These are phyloP conservation scores for Teunomyces pallodes DNA, from an alignment of 805 yeast species.

Conservation along the genomic window DNA sequence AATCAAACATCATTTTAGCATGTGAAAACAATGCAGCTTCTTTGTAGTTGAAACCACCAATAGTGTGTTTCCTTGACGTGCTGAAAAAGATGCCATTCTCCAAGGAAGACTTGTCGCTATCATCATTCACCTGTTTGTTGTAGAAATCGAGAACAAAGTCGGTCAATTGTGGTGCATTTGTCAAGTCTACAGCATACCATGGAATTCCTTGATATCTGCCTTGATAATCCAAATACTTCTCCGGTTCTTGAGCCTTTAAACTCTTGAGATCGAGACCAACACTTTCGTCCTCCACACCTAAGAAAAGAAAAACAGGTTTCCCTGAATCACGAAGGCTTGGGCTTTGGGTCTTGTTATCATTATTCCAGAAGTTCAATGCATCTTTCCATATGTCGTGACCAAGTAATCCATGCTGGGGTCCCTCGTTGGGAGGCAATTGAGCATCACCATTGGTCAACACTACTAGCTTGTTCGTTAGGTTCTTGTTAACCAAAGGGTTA, in stretches of 20 bases:
- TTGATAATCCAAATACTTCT: constrained; percentile 41
- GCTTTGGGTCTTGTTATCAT: constrained; percentile 32
- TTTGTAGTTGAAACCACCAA: constrained; percentile 26
- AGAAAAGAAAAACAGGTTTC: constrained; percentile 40
- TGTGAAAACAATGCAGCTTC: constrained; percentile 76
- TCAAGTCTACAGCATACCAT: constrained; percentile 59
- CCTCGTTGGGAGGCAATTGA: constrained; percentile 22
- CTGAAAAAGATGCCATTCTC: constrained; percentile 25
- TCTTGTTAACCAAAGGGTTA: constrained; percentile 32
- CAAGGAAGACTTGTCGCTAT: background rate
- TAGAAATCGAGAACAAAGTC: constrained; percentile 29
- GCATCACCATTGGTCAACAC: constrained; percentile 34
- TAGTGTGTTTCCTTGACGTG: constrained; percentile 34
- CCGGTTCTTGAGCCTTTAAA: constrained; percentile 22
- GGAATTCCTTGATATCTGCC: constrained; percentile 60
- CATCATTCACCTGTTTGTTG: constrained; percentile 15
- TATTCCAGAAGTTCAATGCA: constrained; percentile 20
- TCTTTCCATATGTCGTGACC: constrained; percentile 11
- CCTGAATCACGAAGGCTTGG: constrained; percentile 37
- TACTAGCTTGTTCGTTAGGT: constrained; percentile 28
- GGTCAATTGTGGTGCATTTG: constrained; percentile 42
- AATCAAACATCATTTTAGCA: constrained; percentile 80
- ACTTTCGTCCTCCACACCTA: constrained; percentile 47
- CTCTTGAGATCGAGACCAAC: constrained; percentile 36
- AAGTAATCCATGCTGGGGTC: constrained; percentile 20